Conservation (phyloP, 176 grass and related monocot genomes). For the Sorghum bicolor region Sorghum_bicolor_NCBIv3 NC_012876.2:2557501-2558000, state of each 20-base stretch:
- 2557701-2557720: conserved; percentile 36
- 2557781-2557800: not conserved
- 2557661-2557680: conserved; percentile 39
- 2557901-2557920: not conserved
- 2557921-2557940: no score
- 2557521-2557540: not conserved
- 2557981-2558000: not conserved
- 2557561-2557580: conserved; percentile 37
- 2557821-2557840: not conserved
- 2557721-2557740: not conserved
- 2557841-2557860: not conserved
- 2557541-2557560: not conserved
- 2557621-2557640: not conserved
- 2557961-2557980: not conserved
- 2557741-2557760: not conserved
- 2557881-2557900: not conserved
- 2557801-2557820: not conserved
- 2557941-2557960: no score
- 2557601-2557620: not conserved
- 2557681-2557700: conserved; percentile 47
- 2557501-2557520: not conserved
- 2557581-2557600: not conserved
- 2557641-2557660: not conserved
- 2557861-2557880: not conserved
- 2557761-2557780: not conserved